A percentile compares a stretch with the other conserved stretches of the same genome.
Evolutionary conservation across 225 moss, liverwort and hornwort species (phyloP).

Genomic region (Bryum argenteum): DNA sequence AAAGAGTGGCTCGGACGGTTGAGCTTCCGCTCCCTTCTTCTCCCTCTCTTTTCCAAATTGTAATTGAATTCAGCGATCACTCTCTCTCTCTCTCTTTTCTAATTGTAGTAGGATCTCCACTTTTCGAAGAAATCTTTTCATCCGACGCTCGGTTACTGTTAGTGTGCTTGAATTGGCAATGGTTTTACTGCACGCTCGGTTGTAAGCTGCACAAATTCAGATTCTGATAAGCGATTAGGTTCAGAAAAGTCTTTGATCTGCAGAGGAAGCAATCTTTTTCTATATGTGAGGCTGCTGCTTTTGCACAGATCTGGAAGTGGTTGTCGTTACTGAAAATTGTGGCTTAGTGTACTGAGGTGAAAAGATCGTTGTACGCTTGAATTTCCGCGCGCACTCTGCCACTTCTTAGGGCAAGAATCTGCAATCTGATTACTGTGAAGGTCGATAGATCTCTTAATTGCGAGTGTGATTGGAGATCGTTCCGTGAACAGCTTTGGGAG

Average conservation of each 20-base stretch:
- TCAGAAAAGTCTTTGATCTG: neutral
- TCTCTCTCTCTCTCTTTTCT: constrained; percentile 6
- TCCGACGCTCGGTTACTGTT: neutral
- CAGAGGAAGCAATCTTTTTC: neutral
- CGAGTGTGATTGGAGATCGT: constrained; percentile 1
- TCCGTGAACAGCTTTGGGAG: neutral
- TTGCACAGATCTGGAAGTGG: no score
- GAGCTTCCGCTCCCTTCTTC: constrained; percentile 1
- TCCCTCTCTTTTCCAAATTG: neutral
- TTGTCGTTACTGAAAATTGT: neutral
- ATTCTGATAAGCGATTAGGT: neutral
- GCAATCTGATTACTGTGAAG: neutral
- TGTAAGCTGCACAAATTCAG: neutral
- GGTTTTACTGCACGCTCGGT: no score
- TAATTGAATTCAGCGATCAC: neutral
- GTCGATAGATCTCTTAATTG: neutral
- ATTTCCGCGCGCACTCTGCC: neutral
- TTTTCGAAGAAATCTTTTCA: neutral
- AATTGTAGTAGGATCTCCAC: neutral
- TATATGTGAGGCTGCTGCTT: neutral
- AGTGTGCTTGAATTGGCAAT: neutral
- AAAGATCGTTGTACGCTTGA: constrained; percentile 8
- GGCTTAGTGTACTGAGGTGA: neutral
- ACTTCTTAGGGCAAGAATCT: neutral
- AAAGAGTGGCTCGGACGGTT: constrained; percentile 5